phyloP scores from a whole-genome alignment of 495 filamentous ascomycete species.

The Aspergillus kassunensis region DNA sequence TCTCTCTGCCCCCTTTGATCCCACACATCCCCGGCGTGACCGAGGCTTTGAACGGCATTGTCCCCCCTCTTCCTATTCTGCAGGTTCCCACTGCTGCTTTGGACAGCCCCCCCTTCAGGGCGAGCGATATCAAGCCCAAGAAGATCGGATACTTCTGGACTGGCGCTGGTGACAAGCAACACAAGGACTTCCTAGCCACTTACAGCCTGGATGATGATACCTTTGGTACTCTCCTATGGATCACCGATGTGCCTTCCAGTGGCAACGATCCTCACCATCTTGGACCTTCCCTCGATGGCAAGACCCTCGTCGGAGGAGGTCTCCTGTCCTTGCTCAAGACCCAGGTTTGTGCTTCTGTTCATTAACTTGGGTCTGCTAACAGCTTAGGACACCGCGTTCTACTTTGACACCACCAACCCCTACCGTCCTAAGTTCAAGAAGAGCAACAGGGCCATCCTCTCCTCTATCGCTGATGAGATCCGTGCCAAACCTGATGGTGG shows the following conservation, averaged over 20 bases:
- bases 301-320: conserved; percentile 56
- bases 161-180: conserved; percentile 54
- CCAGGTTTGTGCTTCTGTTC: conserved; percentile 34
- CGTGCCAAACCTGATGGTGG: conserved; percentile 62
- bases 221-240: conserved; percentile 54
- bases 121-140: conserved; percentile 57
- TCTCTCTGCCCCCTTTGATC: conserved; percentile 50
- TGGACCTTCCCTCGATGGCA: conserved; percentile 53
- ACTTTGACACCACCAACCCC: conserved; percentile 56
- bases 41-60: conserved; percentile 45
- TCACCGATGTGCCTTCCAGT: conserved; percentile 57
- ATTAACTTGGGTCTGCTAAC: no score
- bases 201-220: conserved; percentile 60
- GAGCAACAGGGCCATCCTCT: conserved; percentile 52
- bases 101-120: conserved; percentile 49
- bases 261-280: conserved; percentile 62
- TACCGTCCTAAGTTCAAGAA: conserved; percentile 56
- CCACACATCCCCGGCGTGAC: conserved; percentile 57
- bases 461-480: conserved; percentile 60
- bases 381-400: conserved; percentile 54
- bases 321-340: conserved; percentile 59
- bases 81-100: conserved; percentile 56
- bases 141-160: conserved; percentile 67
- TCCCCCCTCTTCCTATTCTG: conserved; percentile 54
- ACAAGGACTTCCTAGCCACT: conserved; percentile 57